Evolutionary conservation across 306 rosid species (phyloP).

Genomic region (Betula pendula): DNA sequence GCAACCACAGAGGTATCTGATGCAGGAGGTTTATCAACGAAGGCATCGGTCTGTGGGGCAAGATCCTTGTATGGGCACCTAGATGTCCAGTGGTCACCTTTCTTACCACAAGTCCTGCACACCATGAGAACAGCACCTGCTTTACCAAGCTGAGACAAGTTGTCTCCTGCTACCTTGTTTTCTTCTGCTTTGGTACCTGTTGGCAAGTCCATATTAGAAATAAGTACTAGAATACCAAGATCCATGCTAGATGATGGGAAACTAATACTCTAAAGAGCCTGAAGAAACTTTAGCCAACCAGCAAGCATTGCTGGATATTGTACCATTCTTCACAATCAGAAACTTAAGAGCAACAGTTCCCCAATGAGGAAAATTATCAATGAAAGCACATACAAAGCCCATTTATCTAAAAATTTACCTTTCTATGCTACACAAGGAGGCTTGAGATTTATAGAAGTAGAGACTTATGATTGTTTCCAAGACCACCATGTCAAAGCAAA

Average conservation of each 20-base stretch:
- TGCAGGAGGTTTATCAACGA: conserved; percentile 57
- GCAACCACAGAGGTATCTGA: conserved; percentile 45
- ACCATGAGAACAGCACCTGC: conserved; percentile 87
- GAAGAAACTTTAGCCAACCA: too few relatives aligned
- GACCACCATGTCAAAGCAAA: neutral
- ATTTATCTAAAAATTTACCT: neutral
- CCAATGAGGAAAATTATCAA: too few relatives aligned
- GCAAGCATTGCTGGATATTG: too few relatives aligned
- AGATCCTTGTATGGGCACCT: conserved; percentile 96
- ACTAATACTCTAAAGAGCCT: too few relatives aligned
- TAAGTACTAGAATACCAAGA: too few relatives aligned
- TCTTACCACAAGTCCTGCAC: conserved; percentile 90
- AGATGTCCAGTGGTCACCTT: conserved; percentile 99
- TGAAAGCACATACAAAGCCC: neutral
- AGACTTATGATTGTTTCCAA: neutral
- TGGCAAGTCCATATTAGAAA: neutral
- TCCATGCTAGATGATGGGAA: too few relatives aligned
- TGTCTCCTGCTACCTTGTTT: conserved; percentile 59
- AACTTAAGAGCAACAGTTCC: neutral
- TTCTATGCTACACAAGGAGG: neutral
- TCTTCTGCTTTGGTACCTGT: conserved; percentile 81
- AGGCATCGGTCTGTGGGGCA: conserved; percentile 53
- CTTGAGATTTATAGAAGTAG: neutral
- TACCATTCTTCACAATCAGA: neutral
- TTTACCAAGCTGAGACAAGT: conserved; percentile 50